Percentiles rank a stretch among this genome's conserved stretches.
phyloP scores from a whole-genome alignment of 2,329 filamentous ascomycete genomes.

The Tolypocladium paradoxum region DNA sequence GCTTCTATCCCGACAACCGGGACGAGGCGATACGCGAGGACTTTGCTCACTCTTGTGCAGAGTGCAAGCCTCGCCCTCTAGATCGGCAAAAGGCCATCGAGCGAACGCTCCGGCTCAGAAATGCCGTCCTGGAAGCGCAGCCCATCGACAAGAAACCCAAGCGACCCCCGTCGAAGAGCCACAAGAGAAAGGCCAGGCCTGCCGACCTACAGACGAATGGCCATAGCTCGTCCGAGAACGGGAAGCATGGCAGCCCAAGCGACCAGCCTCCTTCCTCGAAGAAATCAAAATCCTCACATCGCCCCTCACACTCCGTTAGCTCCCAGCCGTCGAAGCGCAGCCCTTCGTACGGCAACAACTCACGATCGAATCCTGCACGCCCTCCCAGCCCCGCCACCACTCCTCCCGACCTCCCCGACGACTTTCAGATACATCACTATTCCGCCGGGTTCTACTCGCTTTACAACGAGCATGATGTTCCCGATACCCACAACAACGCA shows the following conservation, averaged over 20 bases:
- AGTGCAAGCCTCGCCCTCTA: slow-evolving; percentile 71
- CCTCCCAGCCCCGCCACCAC: slow-evolving; percentile 68
- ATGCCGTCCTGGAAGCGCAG: slow-evolving; percentile 29
- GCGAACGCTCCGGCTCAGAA: slow-evolving; percentile 50
- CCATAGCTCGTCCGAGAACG: slow-evolving; percentile 45
- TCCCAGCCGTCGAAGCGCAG: slow-evolving; percentile 57
- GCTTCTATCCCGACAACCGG: slow-evolving; percentile 73
- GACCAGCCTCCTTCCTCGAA: slow-evolving; percentile 53
- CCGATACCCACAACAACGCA: slow-evolving; percentile 59
- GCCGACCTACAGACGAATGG: slow-evolving; percentile 57
- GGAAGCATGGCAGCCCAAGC: slow-evolving; percentile 34
- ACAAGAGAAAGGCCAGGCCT: slow-evolving; percentile 82
- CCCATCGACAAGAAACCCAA: slow-evolving; percentile 60
- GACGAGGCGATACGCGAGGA: slow-evolving; percentile 60
- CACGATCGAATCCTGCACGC: slow-evolving; percentile 47
- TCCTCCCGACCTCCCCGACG: slow-evolving; percentile 52
- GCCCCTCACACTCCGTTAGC: slow-evolving; percentile 63
- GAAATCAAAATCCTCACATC: slow-evolving; percentile 73
- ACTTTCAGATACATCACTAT: slow-evolving; percentile 57
- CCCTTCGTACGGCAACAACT: slow-evolving; percentile 56
- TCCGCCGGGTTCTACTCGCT: slow-evolving; percentile 66
- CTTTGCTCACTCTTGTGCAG: slow-evolving; percentile 76
- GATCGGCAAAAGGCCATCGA: slow-evolving; percentile 67
- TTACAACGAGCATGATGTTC: slow-evolving; percentile 52
- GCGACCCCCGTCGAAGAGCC: slow-evolving; percentile 65